Evolutionary conservation across 164 flowering plant species (phyloP), one percentile per base, ranked within the genome.

Genomic region (Euptelea pleiosperma): DNA sequence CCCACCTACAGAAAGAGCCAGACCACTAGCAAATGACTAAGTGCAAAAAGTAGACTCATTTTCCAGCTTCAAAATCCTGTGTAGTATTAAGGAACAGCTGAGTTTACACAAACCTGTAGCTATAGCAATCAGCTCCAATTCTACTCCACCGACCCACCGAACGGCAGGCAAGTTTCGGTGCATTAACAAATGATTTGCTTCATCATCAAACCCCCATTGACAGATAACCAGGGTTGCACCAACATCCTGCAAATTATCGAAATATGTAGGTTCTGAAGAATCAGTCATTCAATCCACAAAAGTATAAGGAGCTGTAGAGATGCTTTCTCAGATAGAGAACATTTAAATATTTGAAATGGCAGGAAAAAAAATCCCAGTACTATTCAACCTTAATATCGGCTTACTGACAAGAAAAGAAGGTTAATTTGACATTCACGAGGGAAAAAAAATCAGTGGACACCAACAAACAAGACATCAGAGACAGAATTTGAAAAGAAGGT

Each of bases 121-220:
- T 47, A 93, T 93, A 28, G 99, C 99, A 61, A 93, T 90, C 54
- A 90, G 73, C 71, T 93, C 99, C 58, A 93, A 69, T 77, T 93
- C 99, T 33, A 93, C 99, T 65, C 99, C 99, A 69, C 99, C 99
- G 44, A 93, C 99, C 99, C 99, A 93, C 58, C 99, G 71, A 42
- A 93, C 97, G 46, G 99, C 99, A 67, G 99, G 99, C 74, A 93
- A 77, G 63, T 88, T 80, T 62, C 95, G 74, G 61, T 93, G 82
- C 97, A 91, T 88, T 56, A 93, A 59, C 19, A 93, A 70, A 71
- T 93, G 99, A 68, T 93, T 93, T 56, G 99, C 99, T 73, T 93
- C 99, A 79, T 93, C 99, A 75, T 93, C 99, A 71, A 93, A 93
- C 3, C 99, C 99, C 99, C 97, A 93, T 49, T 90, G 99, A 60